Conservation (phyloP, 2,329 filamentous ascomycete genomes). For the Madurella mycetomatis region DNA sequence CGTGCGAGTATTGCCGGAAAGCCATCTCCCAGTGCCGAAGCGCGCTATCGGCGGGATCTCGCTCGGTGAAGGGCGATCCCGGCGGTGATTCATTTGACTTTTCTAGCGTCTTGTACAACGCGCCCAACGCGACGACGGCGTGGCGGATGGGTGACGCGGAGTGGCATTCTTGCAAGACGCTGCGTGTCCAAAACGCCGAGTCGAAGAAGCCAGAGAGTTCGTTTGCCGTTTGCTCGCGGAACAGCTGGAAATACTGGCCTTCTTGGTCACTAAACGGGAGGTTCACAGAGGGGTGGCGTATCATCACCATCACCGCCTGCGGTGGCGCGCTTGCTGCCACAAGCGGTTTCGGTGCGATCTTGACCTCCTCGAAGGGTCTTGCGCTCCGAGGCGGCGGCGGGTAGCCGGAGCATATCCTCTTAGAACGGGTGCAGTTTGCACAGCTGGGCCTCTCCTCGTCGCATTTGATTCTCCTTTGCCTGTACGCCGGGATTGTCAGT, state of each 20-base stretch:
- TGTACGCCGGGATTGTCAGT: conserved; percentile 29
- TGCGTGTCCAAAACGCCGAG: conserved; percentile 59
- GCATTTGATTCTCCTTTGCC: conserved; percentile 60
- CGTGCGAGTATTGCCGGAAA: conserved; percentile 54
- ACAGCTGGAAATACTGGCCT: conserved; percentile 58
- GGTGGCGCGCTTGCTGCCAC: conserved; percentile 18
- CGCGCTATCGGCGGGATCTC: conserved; percentile 37
- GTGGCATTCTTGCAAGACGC: conserved; percentile 61
- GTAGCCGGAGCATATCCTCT: conserved; percentile 57
- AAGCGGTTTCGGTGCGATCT: conserved; percentile 46
- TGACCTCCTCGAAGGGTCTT: conserved; percentile 43
- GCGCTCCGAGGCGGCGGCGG: conserved; percentile 51
- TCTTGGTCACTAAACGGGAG: conserved; percentile 51
- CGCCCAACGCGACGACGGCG: conserved; percentile 61
- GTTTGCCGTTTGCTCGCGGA: conserved; percentile 55
- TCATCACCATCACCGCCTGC: conserved; percentile 23
- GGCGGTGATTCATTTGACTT: conserved; percentile 50
- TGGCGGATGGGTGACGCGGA: conserved; percentile 58
- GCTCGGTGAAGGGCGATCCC: conserved; percentile 37
- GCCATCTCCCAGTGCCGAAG: conserved; percentile 56
- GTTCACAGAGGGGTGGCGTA: conserved; percentile 41
- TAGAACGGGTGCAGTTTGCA: conserved; percentile 55
- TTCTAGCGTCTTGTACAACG: conserved; percentile 63
- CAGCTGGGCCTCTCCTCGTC: conserved; percentile 60
- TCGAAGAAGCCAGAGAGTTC: conserved; percentile 66